phyloP scores from a whole-genome alignment of 495 filamentous ascomycete species.

The Neurospora terricola region DNA sequence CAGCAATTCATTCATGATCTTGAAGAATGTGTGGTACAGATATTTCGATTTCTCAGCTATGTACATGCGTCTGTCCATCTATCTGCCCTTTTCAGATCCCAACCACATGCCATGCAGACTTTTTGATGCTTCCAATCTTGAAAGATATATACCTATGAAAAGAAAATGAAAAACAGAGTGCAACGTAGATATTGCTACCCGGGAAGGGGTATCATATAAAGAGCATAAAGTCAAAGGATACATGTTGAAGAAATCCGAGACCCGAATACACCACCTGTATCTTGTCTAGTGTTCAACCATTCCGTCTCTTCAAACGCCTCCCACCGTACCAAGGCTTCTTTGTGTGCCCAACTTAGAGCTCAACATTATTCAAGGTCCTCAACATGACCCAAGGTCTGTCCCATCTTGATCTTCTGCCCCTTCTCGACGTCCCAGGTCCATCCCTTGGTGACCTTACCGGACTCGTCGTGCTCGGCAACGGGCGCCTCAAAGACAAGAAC shows the following conservation, averaged over 20 bases:
- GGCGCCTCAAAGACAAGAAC: conserved; percentile 97
- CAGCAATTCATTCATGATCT: background rate
- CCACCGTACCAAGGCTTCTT: background rate
- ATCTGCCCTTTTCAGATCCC: background rate
- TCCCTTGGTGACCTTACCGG: conserved; percentile 55
- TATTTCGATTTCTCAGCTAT: background rate
- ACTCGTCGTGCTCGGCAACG: conserved; percentile 49
- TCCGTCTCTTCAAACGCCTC: background rate
- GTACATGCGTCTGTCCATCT: background rate
- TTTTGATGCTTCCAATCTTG: background rate
- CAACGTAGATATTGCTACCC: background rate
- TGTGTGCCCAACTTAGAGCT: background rate
- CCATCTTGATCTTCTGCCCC: conserved; percentile 82
- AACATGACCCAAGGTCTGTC: conserved; percentile 66
- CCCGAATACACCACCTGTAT: background rate
- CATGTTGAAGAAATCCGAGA: background rate
- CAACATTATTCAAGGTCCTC: conserved; percentile 4
- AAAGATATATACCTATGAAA: background rate
- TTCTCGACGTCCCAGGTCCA: conserved; percentile 78
- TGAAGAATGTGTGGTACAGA: background rate
- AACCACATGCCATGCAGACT: background rate
- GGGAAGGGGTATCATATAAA: background rate
- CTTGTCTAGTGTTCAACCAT: background rate
- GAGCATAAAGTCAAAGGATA: background rate
- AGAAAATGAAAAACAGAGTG: background rate